Conservation (phyloP, 148 eudicot genomes). For the Camellia lanceoleosa region DNA sequence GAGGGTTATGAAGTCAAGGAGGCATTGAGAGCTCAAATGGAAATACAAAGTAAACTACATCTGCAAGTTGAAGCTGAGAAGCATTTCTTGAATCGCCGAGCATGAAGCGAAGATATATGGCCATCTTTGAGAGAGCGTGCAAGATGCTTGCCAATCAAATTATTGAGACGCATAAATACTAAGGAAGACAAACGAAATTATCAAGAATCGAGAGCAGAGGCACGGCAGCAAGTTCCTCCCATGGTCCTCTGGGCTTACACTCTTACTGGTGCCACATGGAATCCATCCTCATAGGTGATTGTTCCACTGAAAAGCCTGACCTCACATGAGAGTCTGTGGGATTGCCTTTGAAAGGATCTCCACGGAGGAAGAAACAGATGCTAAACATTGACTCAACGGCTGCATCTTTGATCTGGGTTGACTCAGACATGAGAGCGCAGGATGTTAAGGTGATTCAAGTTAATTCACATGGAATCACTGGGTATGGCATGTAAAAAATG, state of each 20-base stretch:
- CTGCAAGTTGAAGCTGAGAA: conserved; percentile 85
- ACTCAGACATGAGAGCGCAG: conserved; percentile 20
- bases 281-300: conserved; percentile 33
- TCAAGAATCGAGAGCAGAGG: conserved; percentile 27
- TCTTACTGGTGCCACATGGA: conserved; percentile 22
- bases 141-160: conserved; percentile 72
- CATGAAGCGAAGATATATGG: conserved; percentile 65
- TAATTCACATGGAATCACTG: conserved; percentile 23
- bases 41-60: conserved; percentile 77
- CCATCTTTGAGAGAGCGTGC: conserved; percentile 74
- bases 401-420: conserved; percentile 27
- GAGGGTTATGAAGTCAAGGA: conserved; percentile 81
- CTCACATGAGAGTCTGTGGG: conserved; percentile 29
- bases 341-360: conserved; percentile 22
- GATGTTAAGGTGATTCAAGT: conserved; percentile 17
- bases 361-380: conserved; percentile 23
- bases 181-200: conserved; percentile 32
- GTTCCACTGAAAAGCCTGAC: conserved; percentile 51
- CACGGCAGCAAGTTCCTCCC: conserved; percentile 9
- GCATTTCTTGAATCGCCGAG: conserved; percentile 71
- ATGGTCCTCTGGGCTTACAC: conserved; percentile 17
- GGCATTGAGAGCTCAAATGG: conserved; percentile 83
- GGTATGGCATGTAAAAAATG: conserved; percentile 10
- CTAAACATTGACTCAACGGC: conserved; percentile 22
- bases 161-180: conserved; percentile 38